Conservation (phyloP, 78 protist species). For the Dictyostelium intermedium region DNA sequence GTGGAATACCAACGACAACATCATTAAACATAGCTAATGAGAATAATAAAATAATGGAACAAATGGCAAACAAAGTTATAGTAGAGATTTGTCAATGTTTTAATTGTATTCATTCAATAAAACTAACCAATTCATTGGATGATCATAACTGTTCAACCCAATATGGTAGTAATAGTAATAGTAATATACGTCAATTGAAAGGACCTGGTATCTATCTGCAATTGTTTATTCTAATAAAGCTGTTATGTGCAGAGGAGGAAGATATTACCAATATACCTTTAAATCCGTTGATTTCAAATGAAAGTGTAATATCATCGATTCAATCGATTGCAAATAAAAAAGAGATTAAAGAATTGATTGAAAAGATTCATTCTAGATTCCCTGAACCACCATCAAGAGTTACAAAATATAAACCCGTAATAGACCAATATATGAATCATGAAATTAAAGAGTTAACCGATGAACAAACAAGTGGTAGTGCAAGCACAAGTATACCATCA, state of each 20-base stretch:
- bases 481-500: neutral
- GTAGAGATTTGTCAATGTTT: constrained; percentile 44
- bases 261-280: constrained; percentile 22
- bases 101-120: constrained; percentile 31
- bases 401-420: neutral
- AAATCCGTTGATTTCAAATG: neutral
- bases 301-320: neutral
- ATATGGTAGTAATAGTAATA: neutral
- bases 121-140: neutral
- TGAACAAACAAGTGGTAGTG: neutral
- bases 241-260: constrained; percentile 35
- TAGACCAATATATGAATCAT: constrained; percentile 12
- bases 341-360: constrained; percentile 45
- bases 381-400: constrained; percentile 43
- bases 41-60: neutral
- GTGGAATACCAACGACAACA: neutral
- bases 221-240: constrained; percentile 17
- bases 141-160: neutral
- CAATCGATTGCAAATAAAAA: neutral
- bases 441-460: neutral
- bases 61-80: neutral
- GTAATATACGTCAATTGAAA: neutral
- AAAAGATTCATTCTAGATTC: constrained; percentile 26
- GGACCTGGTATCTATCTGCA: constrained; percentile 27
- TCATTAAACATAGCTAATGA: neutral